Percentiles rank a stretch among this genome's conserved stretches.
Evolutionary conservation across 202 grass and related monocot species (phyloP).

Genomic region (Miscanthus sacchariflorus): DNA sequence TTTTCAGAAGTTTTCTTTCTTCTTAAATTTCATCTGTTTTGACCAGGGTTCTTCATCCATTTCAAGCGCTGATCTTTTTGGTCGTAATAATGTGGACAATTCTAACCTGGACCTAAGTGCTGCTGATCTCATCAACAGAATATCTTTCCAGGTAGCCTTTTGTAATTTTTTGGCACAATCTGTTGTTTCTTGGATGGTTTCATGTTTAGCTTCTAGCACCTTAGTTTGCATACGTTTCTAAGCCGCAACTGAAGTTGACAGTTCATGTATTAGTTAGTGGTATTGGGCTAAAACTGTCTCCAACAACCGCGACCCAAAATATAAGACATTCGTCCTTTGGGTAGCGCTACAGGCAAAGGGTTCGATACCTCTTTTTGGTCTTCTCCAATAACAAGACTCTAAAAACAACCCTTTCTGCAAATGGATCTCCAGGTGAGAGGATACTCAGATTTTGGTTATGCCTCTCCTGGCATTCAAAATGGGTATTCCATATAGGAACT

Average conservation of each 20-base stretch:
- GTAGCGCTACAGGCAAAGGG: no score
- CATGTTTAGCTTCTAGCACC: neutral
- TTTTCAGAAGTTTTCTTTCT: neutral
- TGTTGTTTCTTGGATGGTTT: neutral
- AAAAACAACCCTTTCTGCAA: no score
- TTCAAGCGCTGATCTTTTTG: slow-evolving; percentile 83
- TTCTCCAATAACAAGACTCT: no score
- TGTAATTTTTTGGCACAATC: neutral
- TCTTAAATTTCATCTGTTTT: slow-evolving; percentile 3
- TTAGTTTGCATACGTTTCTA: neutral
- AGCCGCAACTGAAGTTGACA: neutral
- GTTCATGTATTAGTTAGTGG: neutral
- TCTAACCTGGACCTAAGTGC: slow-evolving; percentile 71
- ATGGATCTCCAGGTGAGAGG: no score
- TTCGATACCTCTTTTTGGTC: no score
- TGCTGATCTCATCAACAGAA: slow-evolving; percentile 76
- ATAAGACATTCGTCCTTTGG: no score
- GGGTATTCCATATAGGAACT: no score
- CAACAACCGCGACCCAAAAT: no score
- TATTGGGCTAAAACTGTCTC: neutral
- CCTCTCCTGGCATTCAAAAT: no score
- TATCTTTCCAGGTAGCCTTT: slow-evolving; percentile 76
- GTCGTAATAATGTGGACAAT: slow-evolving; percentile 40
- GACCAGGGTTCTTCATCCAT: slow-evolving; percentile 81
- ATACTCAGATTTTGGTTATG: no score